A percentile compares a stretch with the other conserved stretches of the same genome.
These are phyloP conservation scores for Claviceps sp. DNA, from an alignment of 2,329 filamentous ascomycete genomes.

Conservation along the genomic window DNA sequence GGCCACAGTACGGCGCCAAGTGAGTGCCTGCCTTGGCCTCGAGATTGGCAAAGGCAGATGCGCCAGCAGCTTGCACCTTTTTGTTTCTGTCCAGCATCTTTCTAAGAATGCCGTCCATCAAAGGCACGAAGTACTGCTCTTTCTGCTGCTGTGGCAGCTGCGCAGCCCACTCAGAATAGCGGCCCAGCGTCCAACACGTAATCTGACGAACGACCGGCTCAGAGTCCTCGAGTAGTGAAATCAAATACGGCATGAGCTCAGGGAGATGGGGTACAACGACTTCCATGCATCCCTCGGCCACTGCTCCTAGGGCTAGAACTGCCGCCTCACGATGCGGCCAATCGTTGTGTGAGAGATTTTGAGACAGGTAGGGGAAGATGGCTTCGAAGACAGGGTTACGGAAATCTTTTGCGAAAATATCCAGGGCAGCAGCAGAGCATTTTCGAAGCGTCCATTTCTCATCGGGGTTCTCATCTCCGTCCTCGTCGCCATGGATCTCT, in stretches of 20 bases:
- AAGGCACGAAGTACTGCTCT: constrained; percentile 74
- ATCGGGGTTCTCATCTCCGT: constrained; percentile 75
- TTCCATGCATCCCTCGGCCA: constrained; percentile 87
- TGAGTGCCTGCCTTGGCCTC: constrained; percentile 82
- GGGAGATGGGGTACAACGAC: constrained; percentile 83
- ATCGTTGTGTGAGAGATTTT: constrained; percentile 74
- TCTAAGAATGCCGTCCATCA: constrained; percentile 91
- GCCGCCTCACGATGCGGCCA: constrained; percentile 92
- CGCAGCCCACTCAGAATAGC: constrained; percentile 88
- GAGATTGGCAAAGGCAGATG: constrained; percentile 88
- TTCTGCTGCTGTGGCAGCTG: constrained; percentile 56
- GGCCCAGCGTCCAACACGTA: constrained; percentile 91
- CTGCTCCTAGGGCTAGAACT: constrained; percentile 84
- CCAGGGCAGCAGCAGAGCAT: constrained; percentile 88
- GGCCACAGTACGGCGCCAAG: constrained; percentile 72
- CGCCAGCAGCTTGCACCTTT: constrained; percentile 90
- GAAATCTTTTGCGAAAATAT: constrained; percentile 88
- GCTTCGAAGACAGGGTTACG: constrained; percentile 77
- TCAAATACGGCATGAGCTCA: constrained; percentile 79
- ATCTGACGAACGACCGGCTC: constrained; percentile 93
- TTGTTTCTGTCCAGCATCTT: constrained; percentile 98
- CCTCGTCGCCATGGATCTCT: constrained; percentile 65
- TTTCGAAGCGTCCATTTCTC: constrained; percentile 93
- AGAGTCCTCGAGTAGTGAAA: constrained; percentile 68
- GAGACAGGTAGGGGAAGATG: constrained; percentile 83